Conservation (phyloP, 2,329 filamentous ascomycete genomes). For the Xylaria sp. region DNA sequence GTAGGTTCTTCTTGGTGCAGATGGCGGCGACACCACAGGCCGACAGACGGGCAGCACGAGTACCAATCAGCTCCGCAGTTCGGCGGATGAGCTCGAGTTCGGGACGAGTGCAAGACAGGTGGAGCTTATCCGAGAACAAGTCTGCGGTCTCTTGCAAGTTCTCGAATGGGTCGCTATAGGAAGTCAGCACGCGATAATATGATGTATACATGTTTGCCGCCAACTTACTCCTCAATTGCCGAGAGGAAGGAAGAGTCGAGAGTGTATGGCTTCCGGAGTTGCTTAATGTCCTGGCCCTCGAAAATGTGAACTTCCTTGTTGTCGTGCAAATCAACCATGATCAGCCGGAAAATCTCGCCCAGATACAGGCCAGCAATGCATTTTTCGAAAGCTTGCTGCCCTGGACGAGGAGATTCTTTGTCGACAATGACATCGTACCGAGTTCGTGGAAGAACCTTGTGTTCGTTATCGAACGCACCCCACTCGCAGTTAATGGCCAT, state of each 20-base stretch:
- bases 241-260: conserved; percentile 94
- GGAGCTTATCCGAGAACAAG: conserved; percentile 76
- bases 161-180: conserved; percentile 81
- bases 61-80: conserved; percentile 91
- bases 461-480: conserved; percentile 95
- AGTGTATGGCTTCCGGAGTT: conserved; percentile 83
- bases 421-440: conserved; percentile 87
- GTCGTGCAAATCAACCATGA: conserved; percentile 83
- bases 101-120: conserved; percentile 68
- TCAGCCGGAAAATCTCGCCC: conserved; percentile 90
- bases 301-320: conserved; percentile 77
- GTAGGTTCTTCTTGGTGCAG: conserved; percentile 91
- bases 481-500: conserved; percentile 99
- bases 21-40: conserved; percentile 95
- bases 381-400: conserved; percentile 95
- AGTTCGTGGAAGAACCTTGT: conserved; percentile 82
- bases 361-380: conserved; percentile 96
- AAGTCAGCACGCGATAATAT: conserved; percentile 25
- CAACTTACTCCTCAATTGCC: conserved; percentile 78
- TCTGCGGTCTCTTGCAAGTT: conserved; percentile 89
- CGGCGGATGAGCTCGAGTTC: conserved; percentile 90
- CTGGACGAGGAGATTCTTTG: conserved; percentile 86
- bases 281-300: conserved; percentile 76
- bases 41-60: conserved; percentile 88
- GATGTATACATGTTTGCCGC: neutral